Conservation (phyloP, 2,329 filamentous ascomycete genomes). For the Nemania sp. region DNA sequence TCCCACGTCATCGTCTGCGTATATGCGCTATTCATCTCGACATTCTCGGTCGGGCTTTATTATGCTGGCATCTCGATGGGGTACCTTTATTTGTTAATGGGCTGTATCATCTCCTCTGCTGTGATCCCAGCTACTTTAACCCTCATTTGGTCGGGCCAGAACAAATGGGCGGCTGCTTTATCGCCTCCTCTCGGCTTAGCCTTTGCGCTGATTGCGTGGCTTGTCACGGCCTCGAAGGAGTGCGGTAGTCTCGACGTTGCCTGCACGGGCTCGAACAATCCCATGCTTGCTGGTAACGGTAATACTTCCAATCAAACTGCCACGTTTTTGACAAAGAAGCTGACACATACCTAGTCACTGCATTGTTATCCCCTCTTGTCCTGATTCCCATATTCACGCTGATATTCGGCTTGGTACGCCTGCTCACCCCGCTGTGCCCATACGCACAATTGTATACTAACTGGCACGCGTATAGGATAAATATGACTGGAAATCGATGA, state of each 20-base stretch:
- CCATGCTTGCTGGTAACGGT: conserved; percentile 81
- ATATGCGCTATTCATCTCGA: conserved; percentile 78
- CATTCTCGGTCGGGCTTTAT: conserved; percentile 74
- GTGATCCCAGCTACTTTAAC: conserved; percentile 82
- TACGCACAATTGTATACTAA: neutral
- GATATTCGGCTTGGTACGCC: conserved; percentile 57
- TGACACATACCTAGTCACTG: conserved; percentile 57
- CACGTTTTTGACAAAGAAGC: neutral
- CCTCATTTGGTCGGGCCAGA: conserved; percentile 79
- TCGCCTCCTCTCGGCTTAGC: conserved; percentile 70
- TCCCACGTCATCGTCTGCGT: conserved; percentile 70
- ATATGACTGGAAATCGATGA: conserved; percentile 88
- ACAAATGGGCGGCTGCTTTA: conserved; percentile 71
- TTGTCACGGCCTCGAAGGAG: conserved; percentile 72
- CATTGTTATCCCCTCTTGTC: conserved; percentile 74
- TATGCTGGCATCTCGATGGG: conserved; percentile 83
- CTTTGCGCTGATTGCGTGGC: conserved; percentile 73
- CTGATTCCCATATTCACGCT: conserved; percentile 78
- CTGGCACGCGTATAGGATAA: conserved; percentile 49
- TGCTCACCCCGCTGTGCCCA: no score
- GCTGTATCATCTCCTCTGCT: conserved; percentile 83
- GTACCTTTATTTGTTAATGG: conserved; percentile 88
- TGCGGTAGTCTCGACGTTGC: conserved; percentile 70
- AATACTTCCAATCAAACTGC: neutral
- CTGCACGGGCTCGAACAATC: conserved; percentile 81